Evolutionary conservation across 164 flowering plant species (phyloP).

Genomic region (Tetrastigma voinierianum): DNA sequence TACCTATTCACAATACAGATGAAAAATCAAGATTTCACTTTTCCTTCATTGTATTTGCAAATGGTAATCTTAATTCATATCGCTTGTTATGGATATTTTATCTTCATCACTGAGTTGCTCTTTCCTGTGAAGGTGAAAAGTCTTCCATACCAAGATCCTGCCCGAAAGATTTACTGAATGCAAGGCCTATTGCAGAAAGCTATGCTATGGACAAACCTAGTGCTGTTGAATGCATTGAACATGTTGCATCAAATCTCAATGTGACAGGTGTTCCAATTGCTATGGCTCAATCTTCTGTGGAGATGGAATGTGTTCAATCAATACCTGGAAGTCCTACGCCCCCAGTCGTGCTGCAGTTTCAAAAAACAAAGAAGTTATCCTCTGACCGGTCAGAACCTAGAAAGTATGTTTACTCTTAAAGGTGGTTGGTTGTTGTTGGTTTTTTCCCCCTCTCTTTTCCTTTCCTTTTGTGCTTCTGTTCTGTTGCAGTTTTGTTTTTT

Average conservation of each 20-base stretch:
- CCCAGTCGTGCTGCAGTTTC: conserved; percentile 47
- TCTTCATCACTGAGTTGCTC: conserved; percentile 25
- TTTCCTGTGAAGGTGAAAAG: conserved; percentile 37
- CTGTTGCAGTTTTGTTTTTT: no score
- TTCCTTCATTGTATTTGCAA: no score
- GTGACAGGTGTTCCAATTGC: conserved; percentile 47
- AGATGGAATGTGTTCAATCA: conserved; percentile 59
- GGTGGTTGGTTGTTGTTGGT: not conserved
- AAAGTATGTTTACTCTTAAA: conserved; percentile 48
- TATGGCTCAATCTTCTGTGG: conserved; percentile 55
- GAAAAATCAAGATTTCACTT: no score
- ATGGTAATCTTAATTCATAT: not conserved
- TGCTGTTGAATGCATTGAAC: conserved; percentile 37
- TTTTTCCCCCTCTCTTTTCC: not conserved
- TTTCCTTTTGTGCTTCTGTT: not conserved
- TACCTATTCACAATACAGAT: no score
- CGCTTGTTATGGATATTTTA: conserved; percentile 9
- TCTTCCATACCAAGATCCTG: conserved; percentile 23
- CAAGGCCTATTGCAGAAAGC: conserved; percentile 26
- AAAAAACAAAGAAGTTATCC: conserved; percentile 75
- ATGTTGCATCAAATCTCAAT: conserved; percentile 53
- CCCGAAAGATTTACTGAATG: conserved; percentile 39
- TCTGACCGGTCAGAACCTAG: conserved; percentile 75
- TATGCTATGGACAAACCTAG: conserved; percentile 22
- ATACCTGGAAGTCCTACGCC: conserved; percentile 48